phyloP scores from a whole-genome alignment of 257 asterid genomes.

The Solanum stenotomum region DNA sequence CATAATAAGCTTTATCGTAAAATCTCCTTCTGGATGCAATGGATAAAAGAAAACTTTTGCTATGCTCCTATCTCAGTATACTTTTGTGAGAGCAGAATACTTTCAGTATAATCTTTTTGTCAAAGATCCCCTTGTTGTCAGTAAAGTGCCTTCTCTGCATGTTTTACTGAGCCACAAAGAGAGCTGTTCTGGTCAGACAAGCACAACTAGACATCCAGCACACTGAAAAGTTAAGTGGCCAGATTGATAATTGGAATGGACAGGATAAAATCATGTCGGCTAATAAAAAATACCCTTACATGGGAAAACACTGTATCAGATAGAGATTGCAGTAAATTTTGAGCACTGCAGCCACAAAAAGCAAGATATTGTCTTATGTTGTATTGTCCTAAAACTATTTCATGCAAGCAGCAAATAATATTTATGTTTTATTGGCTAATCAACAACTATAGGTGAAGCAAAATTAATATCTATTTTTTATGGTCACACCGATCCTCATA shows the following conservation, averaged over 20 bases:
- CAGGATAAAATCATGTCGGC: neutral
- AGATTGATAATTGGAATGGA: neutral
- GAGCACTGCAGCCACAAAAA: neutral
- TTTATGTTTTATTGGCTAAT: neutral
- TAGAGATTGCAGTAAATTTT: neutral
- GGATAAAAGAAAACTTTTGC: neutral
- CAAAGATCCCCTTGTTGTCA: neutral
- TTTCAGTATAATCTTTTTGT: neutral
- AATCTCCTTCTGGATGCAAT: neutral
- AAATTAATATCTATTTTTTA: neutral
- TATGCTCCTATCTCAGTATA: neutral
- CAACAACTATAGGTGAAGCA: neutral
- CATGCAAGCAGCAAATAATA: neutral
- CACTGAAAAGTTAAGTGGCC: neutral
- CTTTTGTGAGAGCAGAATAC: neutral
- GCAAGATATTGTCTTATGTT: no score
- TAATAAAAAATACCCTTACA: neutral
- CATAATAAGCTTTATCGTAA: neutral
- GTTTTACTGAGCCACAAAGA: neutral
- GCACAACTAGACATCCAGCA: neutral
- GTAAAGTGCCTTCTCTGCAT: neutral
- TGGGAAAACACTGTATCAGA: neutral
- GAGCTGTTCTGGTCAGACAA: neutral
- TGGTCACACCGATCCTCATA: neutral
- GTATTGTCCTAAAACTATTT: neutral